Evolutionary conservation across 1,284 basidiomycete species (phyloP).

Genomic region (Farysia itapuensis): DNA sequence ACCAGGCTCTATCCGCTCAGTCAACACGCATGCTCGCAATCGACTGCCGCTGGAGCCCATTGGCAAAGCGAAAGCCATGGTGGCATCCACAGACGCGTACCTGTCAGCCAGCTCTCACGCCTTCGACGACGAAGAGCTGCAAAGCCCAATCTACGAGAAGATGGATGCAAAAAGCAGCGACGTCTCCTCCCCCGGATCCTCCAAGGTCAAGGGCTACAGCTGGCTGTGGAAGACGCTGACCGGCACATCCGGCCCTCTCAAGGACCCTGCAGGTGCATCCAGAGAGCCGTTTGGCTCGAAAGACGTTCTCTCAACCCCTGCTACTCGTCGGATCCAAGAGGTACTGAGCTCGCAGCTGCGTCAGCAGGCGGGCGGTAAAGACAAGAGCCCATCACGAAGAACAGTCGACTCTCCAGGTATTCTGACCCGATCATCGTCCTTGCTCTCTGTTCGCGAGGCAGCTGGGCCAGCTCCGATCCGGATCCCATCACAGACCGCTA

Average conservation of each 20-base stretch:
- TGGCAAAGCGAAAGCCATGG: conserved; percentile 46
- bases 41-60: conserved; percentile 43
- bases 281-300: background rate
- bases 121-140: conserved; percentile 9
- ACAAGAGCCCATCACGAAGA: conserved; percentile 13
- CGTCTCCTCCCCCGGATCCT: background rate
- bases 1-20: conserved; percentile 37
- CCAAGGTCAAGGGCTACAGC: conserved; percentile 17
- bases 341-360: conserved; percentile 35
- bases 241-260: conserved; percentile 9
- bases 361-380: conserved; percentile 20
- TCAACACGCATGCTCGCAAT: conserved; percentile 37
- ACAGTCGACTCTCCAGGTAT: conserved; percentile 10
- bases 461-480: conserved; percentile 38
- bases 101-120: conserved; percentile 29
- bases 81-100: conserved; percentile 36
- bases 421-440: conserved; percentile 17
- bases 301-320: conserved; percentile 23
- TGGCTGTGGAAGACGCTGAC: conserved; percentile 48
- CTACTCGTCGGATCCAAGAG: conserved; percentile 44
- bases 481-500: conserved; percentile 37
- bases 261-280: background rate
- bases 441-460: conserved; percentile 35
- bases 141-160: background rate
- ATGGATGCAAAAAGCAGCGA: conserved; percentile 12